Evolutionary conservation across 2,329 filamentous ascomycete species (phyloP).

Genomic region (Penicillium sp.): DNA sequence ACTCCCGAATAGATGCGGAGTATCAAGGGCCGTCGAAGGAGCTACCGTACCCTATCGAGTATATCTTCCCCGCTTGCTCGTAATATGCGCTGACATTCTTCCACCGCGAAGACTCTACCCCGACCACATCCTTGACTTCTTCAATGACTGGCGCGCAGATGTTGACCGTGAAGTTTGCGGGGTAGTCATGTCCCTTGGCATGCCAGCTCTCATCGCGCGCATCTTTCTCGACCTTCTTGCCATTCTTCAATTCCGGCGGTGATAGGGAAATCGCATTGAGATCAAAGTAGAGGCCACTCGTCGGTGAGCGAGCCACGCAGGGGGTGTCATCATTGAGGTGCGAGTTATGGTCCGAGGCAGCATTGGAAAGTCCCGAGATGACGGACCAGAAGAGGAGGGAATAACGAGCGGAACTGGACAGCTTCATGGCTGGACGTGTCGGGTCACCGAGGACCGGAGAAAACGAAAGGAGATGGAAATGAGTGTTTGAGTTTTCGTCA

Average conservation of each 20-base stretch:
- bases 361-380: slow-evolving; percentile 36
- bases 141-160: slow-evolving; percentile 59
- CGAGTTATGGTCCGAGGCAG: slow-evolving; percentile 47
- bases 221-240: slow-evolving; percentile 47
- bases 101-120: slow-evolving; percentile 49
- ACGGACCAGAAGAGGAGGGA: slow-evolving; percentile 43
- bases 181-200: slow-evolving; percentile 57
- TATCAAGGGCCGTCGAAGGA: not conserved
- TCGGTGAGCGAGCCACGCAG: slow-evolving; percentile 67
- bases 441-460: slow-evolving; percentile 14
- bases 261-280: slow-evolving; percentile 62
- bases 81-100: slow-evolving; percentile 59
- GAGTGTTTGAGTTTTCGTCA: slow-evolving; percentile 18
- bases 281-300: slow-evolving; percentile 68
- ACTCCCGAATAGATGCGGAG: not conserved
- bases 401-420: slow-evolving; percentile 36
- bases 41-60: slow-evolving; percentile 53
- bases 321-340: slow-evolving; percentile 55
- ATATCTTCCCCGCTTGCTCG: slow-evolving; percentile 49
- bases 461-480: slow-evolving; percentile 10
- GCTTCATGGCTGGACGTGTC: slow-evolving; percentile 42
- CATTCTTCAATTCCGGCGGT: slow-evolving; percentile 52
- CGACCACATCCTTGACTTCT: slow-evolving; percentile 53
- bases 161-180: slow-evolving; percentile 58
- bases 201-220: slow-evolving; percentile 55